Percentiles rank a stretch among this genome's conserved stretches.
Evolutionary conservation across 2,329 filamentous ascomycete species (phyloP).

Genomic region (Trichophyton benhamiae): DNA sequence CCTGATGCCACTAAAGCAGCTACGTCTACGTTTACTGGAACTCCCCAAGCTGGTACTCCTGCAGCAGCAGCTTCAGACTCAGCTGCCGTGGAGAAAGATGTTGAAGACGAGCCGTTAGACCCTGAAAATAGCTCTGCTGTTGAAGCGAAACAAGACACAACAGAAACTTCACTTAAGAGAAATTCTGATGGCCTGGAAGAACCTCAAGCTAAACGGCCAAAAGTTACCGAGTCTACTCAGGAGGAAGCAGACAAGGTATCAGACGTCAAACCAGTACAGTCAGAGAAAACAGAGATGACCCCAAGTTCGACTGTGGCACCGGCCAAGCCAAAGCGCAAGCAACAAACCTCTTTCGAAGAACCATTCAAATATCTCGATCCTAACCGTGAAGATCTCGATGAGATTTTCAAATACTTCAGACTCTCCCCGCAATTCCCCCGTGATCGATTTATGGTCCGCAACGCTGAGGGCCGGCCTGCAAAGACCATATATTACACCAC

Average conservation of each 20-base stretch:
- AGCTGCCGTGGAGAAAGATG: constrained; percentile 20
- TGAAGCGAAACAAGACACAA: not conserved
- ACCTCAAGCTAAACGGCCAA: constrained; percentile 29
- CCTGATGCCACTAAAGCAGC: constrained; percentile 40
- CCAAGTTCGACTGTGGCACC: constrained; percentile 6
- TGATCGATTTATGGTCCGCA: constrained; percentile 91
- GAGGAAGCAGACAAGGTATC: not conserved
- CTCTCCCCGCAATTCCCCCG: constrained; percentile 73
- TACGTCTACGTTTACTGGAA: not conserved
- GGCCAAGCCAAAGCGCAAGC: constrained; percentile 22
- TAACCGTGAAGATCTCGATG: constrained; percentile 61
- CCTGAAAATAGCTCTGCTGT: not conserved
- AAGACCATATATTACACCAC: constrained; percentile 98
- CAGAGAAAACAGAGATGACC: constrained; percentile 6
- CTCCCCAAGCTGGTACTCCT: not conserved
- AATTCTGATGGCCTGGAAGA: constrained; percentile 22
- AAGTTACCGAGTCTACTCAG: constrained; percentile 23
- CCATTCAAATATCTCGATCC: constrained; percentile 81
- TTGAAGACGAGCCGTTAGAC: not conserved
- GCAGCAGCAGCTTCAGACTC: constrained; percentile 15
- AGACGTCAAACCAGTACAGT: constrained; percentile 9
- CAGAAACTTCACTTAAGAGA: constrained; percentile 21
- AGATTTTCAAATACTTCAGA: constrained; percentile 74
- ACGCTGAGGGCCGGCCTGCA: constrained; percentile 71
- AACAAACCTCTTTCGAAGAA: constrained; percentile 54